phyloP scores from a whole-genome alignment of 2,329 filamentous ascomycete species.

The Chaetomiaceae sp. region DNA sequence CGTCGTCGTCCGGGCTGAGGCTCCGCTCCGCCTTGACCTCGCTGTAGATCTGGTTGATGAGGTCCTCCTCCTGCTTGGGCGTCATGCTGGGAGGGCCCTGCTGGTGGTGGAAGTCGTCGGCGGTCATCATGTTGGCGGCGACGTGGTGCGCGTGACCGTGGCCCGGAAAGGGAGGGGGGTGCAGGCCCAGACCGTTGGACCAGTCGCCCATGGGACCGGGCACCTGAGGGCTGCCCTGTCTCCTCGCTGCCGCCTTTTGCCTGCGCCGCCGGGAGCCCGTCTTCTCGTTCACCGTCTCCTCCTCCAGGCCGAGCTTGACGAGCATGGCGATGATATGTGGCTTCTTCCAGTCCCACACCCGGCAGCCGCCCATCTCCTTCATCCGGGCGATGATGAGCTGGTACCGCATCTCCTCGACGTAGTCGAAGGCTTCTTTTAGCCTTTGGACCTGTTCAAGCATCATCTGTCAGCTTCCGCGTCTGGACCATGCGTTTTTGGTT shows the following conservation, averaged over 20 bases:
- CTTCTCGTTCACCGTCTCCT: conserved; percentile 39
- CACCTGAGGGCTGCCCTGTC: conserved; percentile 19
- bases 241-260: conserved; percentile 29
- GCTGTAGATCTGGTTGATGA: conserved; percentile 30
- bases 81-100: conserved; percentile 29
- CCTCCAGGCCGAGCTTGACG: conserved; percentile 45
- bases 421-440: conserved; percentile 38
- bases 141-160: conserved; percentile 23
- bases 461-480: no score
- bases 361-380: conserved; percentile 47
- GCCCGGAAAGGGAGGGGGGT: conserved; percentile 16
- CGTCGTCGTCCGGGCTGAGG: conserved; percentile 23
- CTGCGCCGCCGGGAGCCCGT: conserved; percentile 41
- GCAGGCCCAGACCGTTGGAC: conserved; percentile 26
- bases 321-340: conserved; percentile 48
- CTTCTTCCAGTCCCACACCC: conserved; percentile 47
- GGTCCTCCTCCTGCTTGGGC: conserved; percentile 32
- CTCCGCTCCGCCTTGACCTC: conserved; percentile 21
- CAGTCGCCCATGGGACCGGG: conserved; percentile 24
- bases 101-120: conserved; percentile 17
- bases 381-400: conserved; percentile 41
- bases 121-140: conserved; percentile 16
- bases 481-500: no score
- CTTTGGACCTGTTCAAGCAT: conserved; percentile 44
- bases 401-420: conserved; percentile 42